These are phyloP conservation scores for Xylaria sp. DNA, from an alignment of 2,329 filamentous ascomycete genomes.

Conservation along the genomic window DNA sequence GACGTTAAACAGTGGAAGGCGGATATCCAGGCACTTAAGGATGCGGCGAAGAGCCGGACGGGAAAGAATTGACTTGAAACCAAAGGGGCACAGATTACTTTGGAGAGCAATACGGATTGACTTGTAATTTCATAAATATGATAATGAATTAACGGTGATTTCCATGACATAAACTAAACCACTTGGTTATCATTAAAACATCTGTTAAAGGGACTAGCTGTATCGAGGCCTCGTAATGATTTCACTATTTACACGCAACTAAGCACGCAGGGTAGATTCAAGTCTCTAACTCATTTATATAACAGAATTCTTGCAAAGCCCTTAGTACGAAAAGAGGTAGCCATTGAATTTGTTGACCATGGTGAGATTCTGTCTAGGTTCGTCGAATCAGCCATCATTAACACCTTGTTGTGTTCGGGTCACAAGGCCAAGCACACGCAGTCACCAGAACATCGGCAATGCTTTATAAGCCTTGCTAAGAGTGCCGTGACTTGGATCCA, in stretches of 20 bases:
- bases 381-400: not conserved
- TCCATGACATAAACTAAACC: not conserved
- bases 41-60: conserved; percentile 56
- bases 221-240: not conserved
- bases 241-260: not conserved
- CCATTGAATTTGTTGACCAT: not conserved
- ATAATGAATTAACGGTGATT: not conserved
- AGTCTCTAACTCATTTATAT: not conserved
- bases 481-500: not conserved
- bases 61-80: conserved; percentile 23
- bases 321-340: no score
- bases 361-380: not conserved
- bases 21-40: conserved; percentile 69
- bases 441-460: not conserved
- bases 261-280: not conserved
- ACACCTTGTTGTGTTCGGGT: not conserved
- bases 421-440: not conserved
- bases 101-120: not conserved
- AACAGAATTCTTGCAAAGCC: no score
- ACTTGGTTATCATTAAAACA: not conserved
- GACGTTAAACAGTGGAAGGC: conserved; percentile 67
- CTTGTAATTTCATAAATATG: not conserved
- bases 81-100: not conserved
- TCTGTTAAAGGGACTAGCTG: not conserved
- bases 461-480: not conserved